phyloP scores from a whole-genome alignment of 176 grass and related monocot genomes.

The Cocos nucifera region DNA sequence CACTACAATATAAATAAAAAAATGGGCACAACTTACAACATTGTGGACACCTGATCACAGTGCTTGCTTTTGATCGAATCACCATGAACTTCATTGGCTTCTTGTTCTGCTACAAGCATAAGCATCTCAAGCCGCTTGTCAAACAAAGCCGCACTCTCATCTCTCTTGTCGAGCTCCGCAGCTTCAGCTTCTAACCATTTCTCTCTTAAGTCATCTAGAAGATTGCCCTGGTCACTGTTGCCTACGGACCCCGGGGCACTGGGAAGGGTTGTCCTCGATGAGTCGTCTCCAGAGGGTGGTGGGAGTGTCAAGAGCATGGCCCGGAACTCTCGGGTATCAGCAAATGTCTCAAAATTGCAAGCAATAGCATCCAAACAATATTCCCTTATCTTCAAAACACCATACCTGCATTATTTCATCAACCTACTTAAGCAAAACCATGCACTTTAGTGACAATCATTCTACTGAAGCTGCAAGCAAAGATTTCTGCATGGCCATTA shows the following conservation, averaged over 20 bases:
- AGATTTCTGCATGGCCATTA: too few relatives aligned
- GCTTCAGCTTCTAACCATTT: slow-evolving; percentile 84
- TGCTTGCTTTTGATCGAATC: neutral
- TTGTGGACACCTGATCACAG: neutral
- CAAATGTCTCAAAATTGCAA: slow-evolving; percentile 83
- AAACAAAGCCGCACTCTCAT: slow-evolving; percentile 78
- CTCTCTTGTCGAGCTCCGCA: slow-evolving; percentile 64
- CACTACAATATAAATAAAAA: too few relatives aligned
- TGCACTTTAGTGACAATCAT: neutral
- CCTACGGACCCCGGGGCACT: slow-evolving; percentile 51
- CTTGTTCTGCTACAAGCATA: slow-evolving; percentile 61
- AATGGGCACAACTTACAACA: too few relatives aligned
- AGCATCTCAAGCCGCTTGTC: slow-evolving; percentile 64
- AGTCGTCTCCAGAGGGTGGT: slow-evolving; percentile 49
- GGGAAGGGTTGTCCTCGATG: slow-evolving; percentile 56
- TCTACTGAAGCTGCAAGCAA: too few relatives aligned
- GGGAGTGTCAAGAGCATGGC: slow-evolving; percentile 82
- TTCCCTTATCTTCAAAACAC: slow-evolving; percentile 81
- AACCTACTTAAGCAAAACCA: slow-evolving; percentile 3
- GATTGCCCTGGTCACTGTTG: slow-evolving; percentile 53
- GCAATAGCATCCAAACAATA: slow-evolving; percentile 81
- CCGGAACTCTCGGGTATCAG: slow-evolving; percentile 50
- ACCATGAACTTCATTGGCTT: slow-evolving; percentile 27
- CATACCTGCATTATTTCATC: slow-evolving; percentile 39
- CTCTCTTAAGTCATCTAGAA: slow-evolving; percentile 87